These are phyloP conservation scores for Vicia sativa DNA, from an alignment of 306 rosid genomes.

Conservation along the genomic window DNA sequence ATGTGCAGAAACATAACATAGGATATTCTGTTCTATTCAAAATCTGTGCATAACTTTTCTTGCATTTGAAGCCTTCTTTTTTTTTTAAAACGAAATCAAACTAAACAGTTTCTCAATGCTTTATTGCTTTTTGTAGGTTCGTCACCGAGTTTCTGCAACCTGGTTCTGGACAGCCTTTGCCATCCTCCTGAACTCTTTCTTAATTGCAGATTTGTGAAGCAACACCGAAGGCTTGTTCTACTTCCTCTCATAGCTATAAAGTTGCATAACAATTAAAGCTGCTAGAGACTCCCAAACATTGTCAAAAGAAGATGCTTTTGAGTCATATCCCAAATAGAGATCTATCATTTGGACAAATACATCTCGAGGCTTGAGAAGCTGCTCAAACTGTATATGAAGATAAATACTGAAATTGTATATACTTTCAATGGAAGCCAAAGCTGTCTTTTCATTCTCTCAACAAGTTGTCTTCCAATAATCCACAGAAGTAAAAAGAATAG, in stretches of 20 bases:
- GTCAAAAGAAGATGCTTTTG: conserved; percentile 70
- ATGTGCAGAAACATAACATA: too few species aligned
- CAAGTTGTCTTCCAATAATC: conserved; percentile 95
- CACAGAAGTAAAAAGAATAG: conserved; percentile 88
- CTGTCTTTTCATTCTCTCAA: conserved; percentile 76
- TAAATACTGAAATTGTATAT: conserved; percentile 74
- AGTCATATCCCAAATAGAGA: conserved; percentile 79
- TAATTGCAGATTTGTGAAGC: too few species aligned
- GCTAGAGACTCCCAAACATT: conserved; percentile 95
- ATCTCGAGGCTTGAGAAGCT: conserved; percentile 74
- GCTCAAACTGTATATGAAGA: conserved; percentile 78
- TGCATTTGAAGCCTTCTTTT: too few species aligned
- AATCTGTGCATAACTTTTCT: too few species aligned
- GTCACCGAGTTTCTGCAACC: too few species aligned
- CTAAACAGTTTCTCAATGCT: too few species aligned
- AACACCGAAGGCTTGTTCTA: conserved; percentile 82
- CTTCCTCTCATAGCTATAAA: conserved; percentile 97
- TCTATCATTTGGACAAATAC: conserved; percentile 75
- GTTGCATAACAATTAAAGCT: conserved; percentile 94
- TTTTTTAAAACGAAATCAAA: too few species aligned
- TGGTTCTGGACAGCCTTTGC: too few species aligned
- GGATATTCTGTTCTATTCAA: too few species aligned
- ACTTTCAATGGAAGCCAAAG: conserved; percentile 94
- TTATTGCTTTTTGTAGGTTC: too few species aligned
- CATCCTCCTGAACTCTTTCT: too few species aligned